Percentiles rank a stretch among this genome's conserved stretches.
Evolutionary conservation across 768 basidiomycete genomes (phyloP).

Genomic region (Pleurotus djamor): DNA sequence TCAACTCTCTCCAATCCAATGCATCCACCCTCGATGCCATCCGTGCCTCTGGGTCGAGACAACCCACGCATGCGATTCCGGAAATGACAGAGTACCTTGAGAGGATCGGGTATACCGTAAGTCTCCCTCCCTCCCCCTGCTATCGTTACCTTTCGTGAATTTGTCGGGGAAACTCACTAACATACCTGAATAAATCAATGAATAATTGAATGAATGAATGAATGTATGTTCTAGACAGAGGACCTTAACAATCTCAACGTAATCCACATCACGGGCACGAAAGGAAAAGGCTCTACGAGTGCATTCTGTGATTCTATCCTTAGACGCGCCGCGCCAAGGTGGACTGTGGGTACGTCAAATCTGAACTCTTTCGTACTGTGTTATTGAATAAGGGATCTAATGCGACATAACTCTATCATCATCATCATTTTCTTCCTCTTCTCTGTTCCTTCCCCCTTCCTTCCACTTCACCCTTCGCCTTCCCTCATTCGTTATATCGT

Average conservation of each 20-base stretch:
- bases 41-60: conserved; percentile 66
- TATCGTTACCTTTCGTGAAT: too few relatives aligned
- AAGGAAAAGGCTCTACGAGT: conserved; percentile 97
- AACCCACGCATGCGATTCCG: conserved; percentile 65
- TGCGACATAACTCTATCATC: too few relatives aligned
- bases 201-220: too few relatives aligned
- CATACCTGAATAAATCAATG: too few relatives aligned
- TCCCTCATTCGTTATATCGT: too few relatives aligned
- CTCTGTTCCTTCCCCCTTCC: too few relatives aligned
- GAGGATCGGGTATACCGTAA: conserved; percentile 83
- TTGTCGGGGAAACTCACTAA: too few relatives aligned
- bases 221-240: conserved; percentile 57
- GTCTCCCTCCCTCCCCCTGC: too few relatives aligned
- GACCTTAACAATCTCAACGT: conserved; percentile 90
- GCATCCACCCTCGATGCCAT: conserved; percentile 88
- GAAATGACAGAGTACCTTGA: conserved; percentile 91
- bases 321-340: conserved; percentile 66
- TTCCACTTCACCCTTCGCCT: too few relatives aligned
- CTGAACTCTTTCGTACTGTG: background rate
- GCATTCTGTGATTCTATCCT: conserved; percentile 90
- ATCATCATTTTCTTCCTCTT: too few relatives aligned
- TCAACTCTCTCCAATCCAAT: conserved; percentile 89
- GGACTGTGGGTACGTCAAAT: conserved; percentile 67
- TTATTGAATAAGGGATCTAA: too few relatives aligned
- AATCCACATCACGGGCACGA: conserved; percentile 96